Evolutionary conservation across 192 early-diverging fungal species (phyloP).

Genomic region (Backusella macrospora): DNA sequence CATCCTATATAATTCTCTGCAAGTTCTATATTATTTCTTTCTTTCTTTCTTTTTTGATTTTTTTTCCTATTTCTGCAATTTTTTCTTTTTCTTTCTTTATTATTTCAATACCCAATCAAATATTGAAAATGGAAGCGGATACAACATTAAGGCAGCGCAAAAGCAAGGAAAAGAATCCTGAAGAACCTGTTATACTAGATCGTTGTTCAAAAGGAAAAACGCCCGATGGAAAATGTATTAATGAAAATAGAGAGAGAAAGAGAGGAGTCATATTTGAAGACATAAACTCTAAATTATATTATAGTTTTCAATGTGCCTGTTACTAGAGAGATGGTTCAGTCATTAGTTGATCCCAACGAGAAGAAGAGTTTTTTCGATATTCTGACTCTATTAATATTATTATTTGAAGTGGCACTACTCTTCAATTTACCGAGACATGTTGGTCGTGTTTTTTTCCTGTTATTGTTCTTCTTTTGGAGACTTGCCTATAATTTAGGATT

Average conservation of each 20-base stretch:
- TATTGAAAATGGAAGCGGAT: background rate
- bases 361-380: constrained; percentile 79
- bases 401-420: constrained; percentile 62
- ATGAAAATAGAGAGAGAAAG: background rate
- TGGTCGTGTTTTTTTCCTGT: constrained; percentile 62
- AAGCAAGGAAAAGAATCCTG: background rate
- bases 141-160: background rate
- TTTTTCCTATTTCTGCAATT: background rate
- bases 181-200: background rate
- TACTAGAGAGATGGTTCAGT: constrained; percentile 72
- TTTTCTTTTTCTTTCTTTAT: background rate
- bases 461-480: constrained; percentile 86
- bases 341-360: constrained; percentile 67
- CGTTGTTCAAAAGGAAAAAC: constrained; percentile 38
- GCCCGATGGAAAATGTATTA: constrained; percentile 44
- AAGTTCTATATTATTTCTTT: background rate
- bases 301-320: constrained; percentile 69
- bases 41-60: background rate
- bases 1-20: background rate
- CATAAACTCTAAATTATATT: constrained; percentile 1
- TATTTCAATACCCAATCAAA: background rate
- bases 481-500: constrained; percentile 82
- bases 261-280: background rate
- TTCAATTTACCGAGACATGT: constrained; percentile 57
- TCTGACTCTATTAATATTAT: constrained; percentile 61